Conservation (phyloP, 1,284 basidiomycete species). For the Ustilago sp. region DNA sequence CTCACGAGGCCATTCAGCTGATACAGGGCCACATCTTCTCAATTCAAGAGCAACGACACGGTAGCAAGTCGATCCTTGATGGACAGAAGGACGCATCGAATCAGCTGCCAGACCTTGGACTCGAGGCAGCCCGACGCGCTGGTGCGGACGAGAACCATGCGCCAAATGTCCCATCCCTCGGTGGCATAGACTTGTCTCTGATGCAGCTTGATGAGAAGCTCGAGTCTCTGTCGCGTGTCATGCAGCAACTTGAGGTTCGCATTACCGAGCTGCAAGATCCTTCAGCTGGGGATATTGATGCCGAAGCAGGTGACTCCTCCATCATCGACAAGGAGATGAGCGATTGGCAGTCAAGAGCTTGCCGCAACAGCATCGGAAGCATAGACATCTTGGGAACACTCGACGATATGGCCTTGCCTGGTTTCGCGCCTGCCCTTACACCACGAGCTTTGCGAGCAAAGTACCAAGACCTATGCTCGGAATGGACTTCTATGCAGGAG, state of each 20-base stretch:
- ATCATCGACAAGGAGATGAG: constrained; percentile 45
- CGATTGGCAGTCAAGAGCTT: constrained; percentile 19
- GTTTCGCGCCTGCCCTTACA: constrained; percentile 38
- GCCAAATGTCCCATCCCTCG: constrained; percentile 32
- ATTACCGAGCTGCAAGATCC: constrained; percentile 20
- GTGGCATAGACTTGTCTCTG: constrained; percentile 81
- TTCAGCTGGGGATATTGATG: neutral
- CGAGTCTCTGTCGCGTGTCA: constrained; percentile 73
- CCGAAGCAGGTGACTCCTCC: constrained; percentile 28
- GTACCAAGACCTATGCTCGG: constrained; percentile 69
- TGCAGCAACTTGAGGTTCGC: constrained; percentile 54
- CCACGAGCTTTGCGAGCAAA: constrained; percentile 22
- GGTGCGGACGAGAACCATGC: neutral
- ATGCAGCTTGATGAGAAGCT: constrained; percentile 82
- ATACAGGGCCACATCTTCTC: constrained; percentile 54
- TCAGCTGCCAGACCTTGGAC: neutral
- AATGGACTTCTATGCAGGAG: constrained; percentile 83
- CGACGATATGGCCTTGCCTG: constrained; percentile 44
- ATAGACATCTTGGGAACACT: constrained; percentile 43
- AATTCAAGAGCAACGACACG: constrained; percentile 57
- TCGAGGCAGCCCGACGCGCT: neutral
- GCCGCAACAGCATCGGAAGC: constrained; percentile 35
- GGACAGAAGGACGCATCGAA: neutral
- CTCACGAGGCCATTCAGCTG: constrained; percentile 35
- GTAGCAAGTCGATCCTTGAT: constrained; percentile 5